phyloP scores from a whole-genome alignment of 768 basidiomycete genomes.

The Lyophyllum semitale region DNA sequence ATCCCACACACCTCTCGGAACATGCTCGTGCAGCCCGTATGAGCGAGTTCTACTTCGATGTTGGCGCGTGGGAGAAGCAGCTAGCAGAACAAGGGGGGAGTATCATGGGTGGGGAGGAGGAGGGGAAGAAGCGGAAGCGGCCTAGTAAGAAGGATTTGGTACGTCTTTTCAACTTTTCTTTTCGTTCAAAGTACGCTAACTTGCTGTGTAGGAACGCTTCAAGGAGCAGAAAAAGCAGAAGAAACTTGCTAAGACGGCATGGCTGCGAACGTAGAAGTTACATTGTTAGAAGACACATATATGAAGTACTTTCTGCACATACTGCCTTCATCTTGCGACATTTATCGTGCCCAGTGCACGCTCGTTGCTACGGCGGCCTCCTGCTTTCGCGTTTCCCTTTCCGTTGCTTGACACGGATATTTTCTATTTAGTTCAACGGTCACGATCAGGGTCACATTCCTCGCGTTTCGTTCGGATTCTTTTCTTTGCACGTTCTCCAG shows the following conservation, averaged over 20 bases:
- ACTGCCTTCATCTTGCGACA: not conserved
- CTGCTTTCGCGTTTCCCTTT: too few species aligned
- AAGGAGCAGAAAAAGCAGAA: conserved; percentile 81
- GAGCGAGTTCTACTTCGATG: conserved; percentile 89
- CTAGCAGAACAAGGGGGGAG: conserved; percentile 49
- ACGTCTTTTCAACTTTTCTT: conserved; percentile 27
- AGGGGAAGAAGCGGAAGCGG: conserved; percentile 71
- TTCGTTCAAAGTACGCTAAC: not conserved
- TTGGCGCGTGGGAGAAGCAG: conserved; percentile 76
- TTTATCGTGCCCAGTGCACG: not conserved
- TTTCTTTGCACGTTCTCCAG: too few species aligned
- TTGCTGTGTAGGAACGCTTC: conserved; percentile 65
- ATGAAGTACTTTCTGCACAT: not conserved
- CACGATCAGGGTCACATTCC: too few species aligned
- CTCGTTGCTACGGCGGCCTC: not conserved
- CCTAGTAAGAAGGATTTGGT: conserved; percentile 87
- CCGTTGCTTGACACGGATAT: too few species aligned
- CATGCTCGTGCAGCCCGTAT: conserved; percentile 82
- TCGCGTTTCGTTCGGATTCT: too few species aligned
- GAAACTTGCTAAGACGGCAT: conserved; percentile 88
- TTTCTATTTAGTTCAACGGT: too few species aligned
- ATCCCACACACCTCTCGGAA: conserved; percentile 77
- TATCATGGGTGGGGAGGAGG: conserved; percentile 39
- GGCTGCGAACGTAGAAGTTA: conserved; percentile 64
- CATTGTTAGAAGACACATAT: not conserved